phyloP scores from a whole-genome alignment of 805 yeast genomes.

The Kodamaea jinghongensis region DNA sequence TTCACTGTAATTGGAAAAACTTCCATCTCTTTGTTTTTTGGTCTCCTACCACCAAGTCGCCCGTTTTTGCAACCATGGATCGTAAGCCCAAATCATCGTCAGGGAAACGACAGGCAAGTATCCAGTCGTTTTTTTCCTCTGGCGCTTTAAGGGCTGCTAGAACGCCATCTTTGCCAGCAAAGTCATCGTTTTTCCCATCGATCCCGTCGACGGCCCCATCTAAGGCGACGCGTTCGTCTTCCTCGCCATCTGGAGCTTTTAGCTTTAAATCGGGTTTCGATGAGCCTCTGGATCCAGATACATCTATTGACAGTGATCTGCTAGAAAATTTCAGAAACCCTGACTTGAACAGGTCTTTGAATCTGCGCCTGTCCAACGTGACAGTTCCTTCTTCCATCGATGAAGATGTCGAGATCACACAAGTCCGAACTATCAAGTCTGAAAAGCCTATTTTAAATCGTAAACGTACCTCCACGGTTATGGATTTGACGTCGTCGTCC shows the following conservation, averaged over 20 bases:
- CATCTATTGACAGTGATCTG: slow-evolving; percentile 37
- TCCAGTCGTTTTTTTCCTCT: slow-evolving; percentile 10
- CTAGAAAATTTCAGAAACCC: slow-evolving; percentile 38
- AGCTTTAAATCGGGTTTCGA: slow-evolving; percentile 25
- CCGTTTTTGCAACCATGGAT: too few relatives aligned
- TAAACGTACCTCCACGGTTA: not conserved
- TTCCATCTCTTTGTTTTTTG: not conserved
- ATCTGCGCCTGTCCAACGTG: too few relatives aligned
- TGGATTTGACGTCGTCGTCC: not conserved
- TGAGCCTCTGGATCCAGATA: slow-evolving; percentile 24
- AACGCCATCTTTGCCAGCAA: not conserved
- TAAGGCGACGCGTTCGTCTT: slow-evolving; percentile 17
- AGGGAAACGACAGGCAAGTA: slow-evolving; percentile 1
- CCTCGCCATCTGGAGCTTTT: slow-evolving; percentile 19
- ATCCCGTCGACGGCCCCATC: slow-evolving; percentile 7
- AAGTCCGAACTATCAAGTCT: too few relatives aligned
- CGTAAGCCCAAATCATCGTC: not conserved
- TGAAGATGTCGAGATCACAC: too few relatives aligned
- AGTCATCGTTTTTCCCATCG: slow-evolving; percentile 5
- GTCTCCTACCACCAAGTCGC: slow-evolving; percentile 2
- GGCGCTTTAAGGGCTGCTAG: not conserved
- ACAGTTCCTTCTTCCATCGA: too few relatives aligned
- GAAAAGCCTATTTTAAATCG: not conserved
- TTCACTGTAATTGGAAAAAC: too few relatives aligned
- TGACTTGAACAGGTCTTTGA: slow-evolving; percentile 19